These are phyloP conservation scores for Wolfiporia cocos DNA, from an alignment of 1,284 basidiomycete species.

Conservation along the genomic window DNA sequence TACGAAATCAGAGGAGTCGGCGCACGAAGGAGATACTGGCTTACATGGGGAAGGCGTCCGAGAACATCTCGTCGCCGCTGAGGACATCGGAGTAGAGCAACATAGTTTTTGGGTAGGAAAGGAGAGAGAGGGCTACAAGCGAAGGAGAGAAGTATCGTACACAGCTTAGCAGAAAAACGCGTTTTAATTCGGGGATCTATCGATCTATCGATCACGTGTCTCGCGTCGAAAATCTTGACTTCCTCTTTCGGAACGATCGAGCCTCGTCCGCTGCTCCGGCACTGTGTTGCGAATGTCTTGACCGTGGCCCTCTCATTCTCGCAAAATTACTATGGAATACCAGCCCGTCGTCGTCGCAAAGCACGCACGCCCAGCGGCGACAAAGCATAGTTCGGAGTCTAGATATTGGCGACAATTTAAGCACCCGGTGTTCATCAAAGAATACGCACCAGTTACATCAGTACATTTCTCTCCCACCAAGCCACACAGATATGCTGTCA, in stretches of 20 bases:
- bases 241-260: conserved; percentile 15
- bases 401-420: conserved; percentile 80
- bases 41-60: conserved; percentile 86
- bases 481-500: conserved; percentile 93
- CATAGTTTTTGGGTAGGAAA: conserved; percentile 39
- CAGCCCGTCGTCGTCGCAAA: conserved; percentile 66
- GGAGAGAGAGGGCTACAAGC: conserved; percentile 16
- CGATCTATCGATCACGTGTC: conserved; percentile 26
- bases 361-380: conserved; percentile 48
- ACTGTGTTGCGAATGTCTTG: not conserved
- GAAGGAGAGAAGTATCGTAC: conserved; percentile 17
- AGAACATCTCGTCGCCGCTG: conserved; percentile 90
- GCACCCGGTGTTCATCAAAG: conserved; percentile 87
- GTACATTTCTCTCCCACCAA: conserved; percentile 83
- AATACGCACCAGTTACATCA: conserved; percentile 90
- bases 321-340: conserved; percentile 54
- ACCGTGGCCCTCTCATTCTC: not conserved
- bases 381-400: conserved; percentile 64
- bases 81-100: conserved; percentile 76
- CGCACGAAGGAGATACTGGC: conserved; percentile 23
- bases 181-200: conserved; percentile 18
- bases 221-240: conserved; percentile 13
- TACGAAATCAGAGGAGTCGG: not conserved
- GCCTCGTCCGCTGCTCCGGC: conserved; percentile 1
- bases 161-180: conserved; percentile 19